These are phyloP conservation scores for Curvularia lunata DNA, from an alignment of 2,329 filamentous ascomycete genomes.

Conservation along the genomic window DNA sequence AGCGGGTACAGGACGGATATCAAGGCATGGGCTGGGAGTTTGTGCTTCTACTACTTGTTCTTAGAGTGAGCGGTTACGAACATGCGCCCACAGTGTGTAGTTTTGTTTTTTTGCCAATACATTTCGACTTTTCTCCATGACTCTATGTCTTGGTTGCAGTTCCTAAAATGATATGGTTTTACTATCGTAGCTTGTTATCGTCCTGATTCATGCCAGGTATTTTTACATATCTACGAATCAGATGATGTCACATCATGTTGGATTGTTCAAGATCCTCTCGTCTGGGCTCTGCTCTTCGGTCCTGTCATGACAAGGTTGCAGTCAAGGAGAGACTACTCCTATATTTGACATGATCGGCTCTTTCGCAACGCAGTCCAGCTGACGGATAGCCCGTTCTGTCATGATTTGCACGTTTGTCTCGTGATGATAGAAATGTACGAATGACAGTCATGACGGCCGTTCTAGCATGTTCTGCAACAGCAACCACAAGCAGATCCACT, in stretches of 20 bases:
- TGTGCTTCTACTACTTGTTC: conserved; percentile 9
- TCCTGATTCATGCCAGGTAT: too few relatives aligned
- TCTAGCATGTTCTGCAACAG: background rate
- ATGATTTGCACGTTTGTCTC: background rate
- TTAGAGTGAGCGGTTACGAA: conserved; percentile 19
- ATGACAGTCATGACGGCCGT: background rate
- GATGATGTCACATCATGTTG: background rate
- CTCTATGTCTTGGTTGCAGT: background rate
- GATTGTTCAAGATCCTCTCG: background rate
- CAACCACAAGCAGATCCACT: background rate
- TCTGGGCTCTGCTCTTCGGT: background rate
- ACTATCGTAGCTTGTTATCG: background rate
- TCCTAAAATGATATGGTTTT: background rate
- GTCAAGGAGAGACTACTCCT: background rate
- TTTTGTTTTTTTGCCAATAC: conserved; percentile 12
- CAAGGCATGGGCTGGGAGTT: conserved; percentile 15
- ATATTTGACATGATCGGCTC: too few relatives aligned
- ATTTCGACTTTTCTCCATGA: conserved; percentile 1
- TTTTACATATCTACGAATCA: background rate
- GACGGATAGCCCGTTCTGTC: background rate
- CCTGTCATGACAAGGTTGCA: background rate
- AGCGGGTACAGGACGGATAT: conserved; percentile 14
- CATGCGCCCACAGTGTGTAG: conserved; percentile 12
- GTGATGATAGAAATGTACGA: background rate
- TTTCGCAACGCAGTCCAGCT: background rate